Evolutionary conservation across 345 rosid genomes (phyloP).

Genomic region (Euphorbia tirucalli): DNA sequence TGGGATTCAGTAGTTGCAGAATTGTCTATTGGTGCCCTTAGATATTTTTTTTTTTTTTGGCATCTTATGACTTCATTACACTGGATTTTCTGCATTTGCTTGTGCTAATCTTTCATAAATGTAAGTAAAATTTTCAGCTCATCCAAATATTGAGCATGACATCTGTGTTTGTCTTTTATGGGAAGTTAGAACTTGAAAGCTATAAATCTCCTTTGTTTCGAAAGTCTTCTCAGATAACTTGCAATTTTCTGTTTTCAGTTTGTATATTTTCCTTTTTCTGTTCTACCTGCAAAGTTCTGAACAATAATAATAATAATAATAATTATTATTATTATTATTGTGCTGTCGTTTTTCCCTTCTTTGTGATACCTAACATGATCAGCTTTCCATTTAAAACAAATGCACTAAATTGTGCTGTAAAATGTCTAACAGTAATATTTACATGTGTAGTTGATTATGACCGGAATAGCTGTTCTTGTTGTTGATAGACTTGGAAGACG

Average conservation of each 20-base stretch:
- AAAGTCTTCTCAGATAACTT: too few species aligned
- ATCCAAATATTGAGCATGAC: neutral
- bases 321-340: neutral
- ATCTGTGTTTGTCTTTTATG: neutral
- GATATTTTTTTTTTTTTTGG: neutral
- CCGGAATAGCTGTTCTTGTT: constrained; percentile 77
- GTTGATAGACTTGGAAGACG: constrained; percentile 95
- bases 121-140: neutral
- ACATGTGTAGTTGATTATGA: constrained; percentile 73
- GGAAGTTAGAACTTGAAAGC: neutral
- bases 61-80: neutral
- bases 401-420: neutral
- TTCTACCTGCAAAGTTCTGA: neutral
- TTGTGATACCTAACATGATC: neutral
- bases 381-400: constrained; percentile 13
- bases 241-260: neutral
- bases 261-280: neutral
- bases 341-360: neutral
- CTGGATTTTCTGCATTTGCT: too few species aligned
- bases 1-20: neutral
- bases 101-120: too few species aligned
- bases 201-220: neutral
- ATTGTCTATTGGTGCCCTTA: neutral
- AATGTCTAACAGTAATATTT: constrained; percentile 16
- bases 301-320: neutral